Conservation (phyloP, 129 eudicot genomes). For the Escallonia rubra region DNA sequence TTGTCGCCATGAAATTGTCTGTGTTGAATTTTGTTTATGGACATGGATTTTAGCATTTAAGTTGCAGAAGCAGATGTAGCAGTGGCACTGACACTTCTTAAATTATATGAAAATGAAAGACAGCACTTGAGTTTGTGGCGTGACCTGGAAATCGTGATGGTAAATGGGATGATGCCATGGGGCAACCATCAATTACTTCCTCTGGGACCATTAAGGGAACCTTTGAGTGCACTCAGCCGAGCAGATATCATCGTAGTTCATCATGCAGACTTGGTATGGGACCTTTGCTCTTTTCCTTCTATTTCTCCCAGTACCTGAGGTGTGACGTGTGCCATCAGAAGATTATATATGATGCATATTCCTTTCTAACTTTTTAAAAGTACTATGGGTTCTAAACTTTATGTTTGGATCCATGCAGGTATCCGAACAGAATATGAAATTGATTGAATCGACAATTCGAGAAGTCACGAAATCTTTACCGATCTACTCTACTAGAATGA, state of each 20-base stretch:
- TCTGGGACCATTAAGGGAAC: constrained; percentile 86
- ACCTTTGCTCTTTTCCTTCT: background rate
- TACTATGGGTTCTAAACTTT: background rate
- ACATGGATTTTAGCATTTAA: too few relatives aligned
- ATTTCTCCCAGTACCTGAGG: background rate
- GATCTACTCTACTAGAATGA: constrained; percentile 52
- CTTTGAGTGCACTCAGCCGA: constrained; percentile 63
- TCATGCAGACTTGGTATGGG: constrained; percentile 88
- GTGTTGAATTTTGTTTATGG: background rate
- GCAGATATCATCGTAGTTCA: constrained; percentile 74
- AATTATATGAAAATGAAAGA: constrained; percentile 8
- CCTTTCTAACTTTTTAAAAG: background rate
- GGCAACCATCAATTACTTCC: constrained; percentile 71
- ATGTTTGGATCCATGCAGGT: constrained; percentile 38
- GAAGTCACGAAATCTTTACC: constrained; percentile 38
- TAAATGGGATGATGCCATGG: constrained; percentile 81
- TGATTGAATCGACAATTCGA: constrained; percentile 40
- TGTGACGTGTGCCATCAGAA: background rate
- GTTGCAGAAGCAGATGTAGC: too few relatives aligned
- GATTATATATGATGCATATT: background rate
- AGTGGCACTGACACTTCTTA: background rate
- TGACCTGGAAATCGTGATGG: constrained; percentile 85
- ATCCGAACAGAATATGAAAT: constrained; percentile 26
- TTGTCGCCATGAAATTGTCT: too few relatives aligned
- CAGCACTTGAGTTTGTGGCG: constrained; percentile 73